These are phyloP conservation scores for Trichoderma atroviride DNA, from an alignment of 2,329 filamentous ascomycete genomes.

Conservation along the genomic window DNA sequence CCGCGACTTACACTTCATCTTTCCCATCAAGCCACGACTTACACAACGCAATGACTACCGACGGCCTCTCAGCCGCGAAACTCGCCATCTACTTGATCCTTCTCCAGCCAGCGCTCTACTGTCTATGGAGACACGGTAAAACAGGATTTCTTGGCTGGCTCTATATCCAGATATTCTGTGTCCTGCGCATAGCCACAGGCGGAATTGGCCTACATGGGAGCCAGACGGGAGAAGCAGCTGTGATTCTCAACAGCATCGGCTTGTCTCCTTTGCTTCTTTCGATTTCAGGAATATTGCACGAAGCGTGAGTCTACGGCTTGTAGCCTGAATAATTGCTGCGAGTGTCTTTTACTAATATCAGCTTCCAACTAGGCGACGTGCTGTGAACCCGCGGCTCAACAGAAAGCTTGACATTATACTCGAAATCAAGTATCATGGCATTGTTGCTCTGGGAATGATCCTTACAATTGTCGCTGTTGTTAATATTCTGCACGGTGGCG, in stretches of 20 bases:
- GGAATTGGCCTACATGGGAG: conserved; percentile 7
- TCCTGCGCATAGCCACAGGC: conserved; percentile 12
- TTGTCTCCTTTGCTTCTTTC: conserved; percentile 7
- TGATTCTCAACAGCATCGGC: conserved; percentile 12
- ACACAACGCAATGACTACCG: conserved; percentile 1
- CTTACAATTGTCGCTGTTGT: neutral
- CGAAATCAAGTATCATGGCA: conserved; percentile 3
- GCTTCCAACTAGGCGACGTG: neutral
- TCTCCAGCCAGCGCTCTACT: neutral
- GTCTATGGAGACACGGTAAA: conserved; percentile 1
- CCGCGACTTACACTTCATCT: neutral
- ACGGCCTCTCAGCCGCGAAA: conserved; percentile 1
- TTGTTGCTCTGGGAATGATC: neutral
- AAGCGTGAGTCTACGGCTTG: neutral
- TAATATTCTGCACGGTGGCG: neutral
- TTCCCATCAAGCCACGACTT: neutral
- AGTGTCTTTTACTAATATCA: neutral
- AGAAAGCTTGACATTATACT: conserved; percentile 8
- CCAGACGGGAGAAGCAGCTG: neutral
- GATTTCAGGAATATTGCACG: conserved; percentile 4
- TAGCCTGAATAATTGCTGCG: neutral
- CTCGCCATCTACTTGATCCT: conserved; percentile 14
- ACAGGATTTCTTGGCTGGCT: conserved; percentile 4
- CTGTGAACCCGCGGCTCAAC: conserved; percentile 4
- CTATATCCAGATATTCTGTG: conserved; percentile 2